A percentile compares a stretch with the other conserved stretches of the same genome.
Evolutionary conservation across 2,329 filamentous ascomycete genomes (phyloP).

Genomic region (Aspergillus sp.): DNA sequence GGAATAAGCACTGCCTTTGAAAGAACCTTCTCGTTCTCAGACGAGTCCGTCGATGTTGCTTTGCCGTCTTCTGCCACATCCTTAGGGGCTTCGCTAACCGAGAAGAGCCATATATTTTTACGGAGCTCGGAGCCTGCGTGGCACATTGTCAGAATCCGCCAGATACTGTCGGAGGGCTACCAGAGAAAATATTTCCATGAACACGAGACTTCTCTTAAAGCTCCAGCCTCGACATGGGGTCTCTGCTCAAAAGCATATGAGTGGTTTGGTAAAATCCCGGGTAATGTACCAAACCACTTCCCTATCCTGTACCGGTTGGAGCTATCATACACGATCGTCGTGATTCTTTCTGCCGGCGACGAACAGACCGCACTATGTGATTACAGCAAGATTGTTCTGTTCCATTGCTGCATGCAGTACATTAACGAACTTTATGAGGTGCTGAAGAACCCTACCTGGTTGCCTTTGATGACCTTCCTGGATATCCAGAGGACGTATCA

Average conservation of each 20-base stretch:
- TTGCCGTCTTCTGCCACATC: slow-evolving; percentile 60
- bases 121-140: slow-evolving; percentile 69
- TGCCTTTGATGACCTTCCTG: slow-evolving; percentile 78
- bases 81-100: slow-evolving; percentile 50
- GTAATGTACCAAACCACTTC: slow-evolving; percentile 64
- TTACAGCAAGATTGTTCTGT: slow-evolving; percentile 78
- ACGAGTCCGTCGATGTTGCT: slow-evolving; percentile 81
- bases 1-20: slow-evolving; percentile 81
- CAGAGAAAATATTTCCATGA: slow-evolving; percentile 83
- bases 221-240: slow-evolving; percentile 53
- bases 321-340: slow-evolving; percentile 85
- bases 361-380: slow-evolving; percentile 69
- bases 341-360: slow-evolving; percentile 80
- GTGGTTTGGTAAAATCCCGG: slow-evolving; percentile 78
- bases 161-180: slow-evolving; percentile 85
- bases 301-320: slow-evolving; percentile 83
- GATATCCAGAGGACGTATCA: slow-evolving; percentile 84
- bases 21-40: slow-evolving; percentile 88
- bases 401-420: slow-evolving; percentile 84
- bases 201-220: slow-evolving; percentile 66
- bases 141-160: slow-evolving; percentile 79
- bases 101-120: slow-evolving; percentile 50
- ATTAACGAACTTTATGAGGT: slow-evolving; percentile 72
- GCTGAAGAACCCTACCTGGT: slow-evolving; percentile 59
- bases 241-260: slow-evolving; percentile 62